Evolutionary conservation across 2,329 filamentous ascomycete genomes (phyloP), one percentile per base, ranked within the genome.

Genomic region (Shiraia bambusicola): DNA sequence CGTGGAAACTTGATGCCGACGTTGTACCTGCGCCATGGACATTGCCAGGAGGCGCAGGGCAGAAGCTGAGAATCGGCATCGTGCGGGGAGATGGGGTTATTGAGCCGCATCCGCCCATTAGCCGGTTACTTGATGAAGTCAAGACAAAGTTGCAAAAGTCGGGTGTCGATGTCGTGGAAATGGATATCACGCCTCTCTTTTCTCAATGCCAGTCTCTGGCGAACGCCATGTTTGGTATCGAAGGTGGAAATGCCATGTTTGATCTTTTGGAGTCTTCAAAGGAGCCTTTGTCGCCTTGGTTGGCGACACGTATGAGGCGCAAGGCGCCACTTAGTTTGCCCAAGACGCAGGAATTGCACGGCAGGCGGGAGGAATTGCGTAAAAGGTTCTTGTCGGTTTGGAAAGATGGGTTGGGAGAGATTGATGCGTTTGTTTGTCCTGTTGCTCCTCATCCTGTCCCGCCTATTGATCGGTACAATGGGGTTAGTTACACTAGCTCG

Each of bases 371-470:
- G 1, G 69, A 73, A 11, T 54, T 85, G 6, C 77, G 82, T 49
- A 75, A 68, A n/a, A 72, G 78, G 34, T 77, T 83, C 59, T 50
- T 80, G 36, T 66, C 74, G 17, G 75, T 85, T 39, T 86, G 82
- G 82, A 70, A 47, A 61, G 72, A 54, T 54, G 59, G 6, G 57
- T 65, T 37, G 65, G 62, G 71, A 32, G 62, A 59, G 3, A 67
- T 86, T 6, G 82, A 86, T 67, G 80, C 80, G 0, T 76, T 86
- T 37, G 75, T 86, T 40, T 81, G 76, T 47, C 83, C 82, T 0
- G 71, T 84, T 0, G 82, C 82, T 11, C 81, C 82, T 2, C 83
- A 86, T 61, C 80, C 82, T 0, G 75, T 82, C 0, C 79, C 82
- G 1, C 72, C 76, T 8, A 76, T 83, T 40, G 83, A 86, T 65